Conservation (phyloP, 2,329 filamentous ascomycete genomes). For the Zymoseptoria tritici region DNA sequence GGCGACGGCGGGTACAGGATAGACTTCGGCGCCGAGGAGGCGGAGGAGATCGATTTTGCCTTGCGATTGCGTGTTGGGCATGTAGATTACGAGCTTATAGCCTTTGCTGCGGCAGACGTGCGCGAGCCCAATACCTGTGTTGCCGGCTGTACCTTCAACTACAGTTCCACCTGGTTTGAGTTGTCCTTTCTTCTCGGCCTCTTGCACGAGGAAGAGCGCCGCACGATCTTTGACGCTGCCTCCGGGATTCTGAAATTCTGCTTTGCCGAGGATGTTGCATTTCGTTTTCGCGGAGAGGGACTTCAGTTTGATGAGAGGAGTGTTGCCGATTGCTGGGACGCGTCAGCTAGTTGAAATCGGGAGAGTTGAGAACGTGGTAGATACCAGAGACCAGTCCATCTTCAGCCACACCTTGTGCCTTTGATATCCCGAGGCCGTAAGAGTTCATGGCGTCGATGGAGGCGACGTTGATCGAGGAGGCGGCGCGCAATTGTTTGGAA, state of each 20-base stretch:
- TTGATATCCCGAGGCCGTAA: conserved; percentile 60
- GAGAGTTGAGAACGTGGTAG: conserved; percentile 8
- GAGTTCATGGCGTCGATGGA: conserved; percentile 24
- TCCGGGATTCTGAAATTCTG: conserved; percentile 97
- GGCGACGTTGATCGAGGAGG: conserved; percentile 19
- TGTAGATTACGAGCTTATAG: conserved; percentile 96
- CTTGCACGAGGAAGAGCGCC: conserved; percentile 84
- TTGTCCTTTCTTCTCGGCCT: conserved; percentile 82
- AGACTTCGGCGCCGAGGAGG: conserved; percentile 86
- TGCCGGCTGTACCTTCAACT: conserved; percentile 93
- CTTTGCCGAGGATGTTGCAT: conserved; percentile 91
- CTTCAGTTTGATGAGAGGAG: conserved; percentile 85
- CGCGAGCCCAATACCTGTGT: conserved; percentile 94
- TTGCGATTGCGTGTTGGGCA: conserved; percentile 97
- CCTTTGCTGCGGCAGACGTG: conserved; percentile 90
- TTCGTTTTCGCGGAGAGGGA: conserved; percentile 82
- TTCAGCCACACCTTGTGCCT: conserved; percentile 69
- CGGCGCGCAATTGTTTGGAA: conserved; percentile 15
- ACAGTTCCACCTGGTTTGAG: conserved; percentile 84
- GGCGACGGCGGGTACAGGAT: conserved; percentile 89
- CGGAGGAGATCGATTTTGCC: conserved; percentile 93
- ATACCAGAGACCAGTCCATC: conserved; percentile 72
- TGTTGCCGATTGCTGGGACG: conserved; percentile 82
- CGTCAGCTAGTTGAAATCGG: conserved; percentile 18
- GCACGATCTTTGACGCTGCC: conserved; percentile 95